Evolutionary conservation across 371 early-diverging fungal species (phyloP).

Genomic region (Mucor lusitanicus): DNA sequence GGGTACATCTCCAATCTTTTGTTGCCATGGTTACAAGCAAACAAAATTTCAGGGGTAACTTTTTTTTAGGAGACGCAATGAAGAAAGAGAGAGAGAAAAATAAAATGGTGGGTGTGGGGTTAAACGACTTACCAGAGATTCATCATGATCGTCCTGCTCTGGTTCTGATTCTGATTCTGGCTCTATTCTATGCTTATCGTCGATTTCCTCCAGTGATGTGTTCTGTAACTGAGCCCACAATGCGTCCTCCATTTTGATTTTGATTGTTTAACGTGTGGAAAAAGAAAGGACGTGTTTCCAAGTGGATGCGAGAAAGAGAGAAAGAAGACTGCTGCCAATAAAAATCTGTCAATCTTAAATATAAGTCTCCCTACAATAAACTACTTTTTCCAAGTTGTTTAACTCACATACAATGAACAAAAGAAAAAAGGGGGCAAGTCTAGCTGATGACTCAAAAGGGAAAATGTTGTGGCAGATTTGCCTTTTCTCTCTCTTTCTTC

Average conservation of each 20-base stretch:
- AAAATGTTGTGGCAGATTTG: background rate
- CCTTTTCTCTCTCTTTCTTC: constrained; percentile 1
- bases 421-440: background rate
- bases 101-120: background rate
- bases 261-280: background rate
- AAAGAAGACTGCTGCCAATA: constrained; percentile 3
- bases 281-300: background rate
- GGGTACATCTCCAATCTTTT: background rate
- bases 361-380: background rate
- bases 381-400: constrained; percentile 4
- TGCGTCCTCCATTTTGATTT: constrained; percentile 38
- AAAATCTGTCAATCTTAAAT: constrained; percentile 2
- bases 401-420: background rate
- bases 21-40: background rate
- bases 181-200: constrained; percentile 18
- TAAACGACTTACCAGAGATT: background rate
- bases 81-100: background rate
- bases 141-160: constrained; percentile 9
- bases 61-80: background rate
- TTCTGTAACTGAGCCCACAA: constrained; percentile 37
- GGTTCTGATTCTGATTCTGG: constrained; percentile 23
- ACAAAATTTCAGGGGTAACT: background rate
- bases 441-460: background rate
- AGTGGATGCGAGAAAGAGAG: constrained; percentile 1
- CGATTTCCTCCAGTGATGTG: constrained; percentile 18